These are phyloP conservation scores for Hanseniaspora lachancei DNA, from an alignment of 805 yeast genomes.

Conservation along the genomic window DNA sequence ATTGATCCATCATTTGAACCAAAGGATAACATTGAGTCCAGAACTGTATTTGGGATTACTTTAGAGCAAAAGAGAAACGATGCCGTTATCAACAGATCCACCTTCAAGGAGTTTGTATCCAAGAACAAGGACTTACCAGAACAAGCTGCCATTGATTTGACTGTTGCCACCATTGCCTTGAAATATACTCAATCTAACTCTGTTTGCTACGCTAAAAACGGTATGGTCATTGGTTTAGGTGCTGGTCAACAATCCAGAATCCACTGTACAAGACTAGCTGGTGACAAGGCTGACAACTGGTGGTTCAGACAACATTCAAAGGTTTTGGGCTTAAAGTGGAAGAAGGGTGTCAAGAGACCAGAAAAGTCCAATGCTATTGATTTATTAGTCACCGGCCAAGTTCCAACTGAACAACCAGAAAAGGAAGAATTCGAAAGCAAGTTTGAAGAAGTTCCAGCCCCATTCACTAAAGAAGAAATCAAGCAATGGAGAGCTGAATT, in stretches of 20 bases:
- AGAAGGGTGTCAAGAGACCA: slow-evolving; percentile 94
- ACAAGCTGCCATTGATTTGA: slow-evolving; percentile 84
- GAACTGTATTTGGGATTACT: slow-evolving; percentile 93
- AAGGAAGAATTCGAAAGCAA: slow-evolving; percentile 81
- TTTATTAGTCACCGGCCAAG: slow-evolving; percentile 78
- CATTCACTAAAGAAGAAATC: slow-evolving; percentile 72
- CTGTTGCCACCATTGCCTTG: slow-evolving; percentile 93
- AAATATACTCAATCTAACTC: slow-evolving; percentile 98
- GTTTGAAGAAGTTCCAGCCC: slow-evolving; percentile 71
- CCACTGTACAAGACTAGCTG: slow-evolving; percentile 98
- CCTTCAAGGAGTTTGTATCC: slow-evolving; percentile 86
- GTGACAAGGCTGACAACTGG: slow-evolving; percentile 99
- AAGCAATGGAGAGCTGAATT: slow-evolving; percentile 73
- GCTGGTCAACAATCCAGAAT: slow-evolving; percentile 99
- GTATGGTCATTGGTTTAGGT: slow-evolving; percentile 98
- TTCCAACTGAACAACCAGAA: slow-evolving; percentile 87
- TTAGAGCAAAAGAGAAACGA: slow-evolving; percentile 96
- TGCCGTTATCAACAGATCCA: slow-evolving; percentile 79
- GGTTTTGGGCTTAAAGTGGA: slow-evolving; percentile 90
- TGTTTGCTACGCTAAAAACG: slow-evolving; percentile 95
- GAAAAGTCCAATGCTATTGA: slow-evolving; percentile 98
- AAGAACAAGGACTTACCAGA: slow-evolving; percentile 75
- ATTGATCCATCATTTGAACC: slow-evolving; percentile 91
- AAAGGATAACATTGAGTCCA: slow-evolving; percentile 56
- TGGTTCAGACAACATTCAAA: slow-evolving; percentile 98